Evolutionary conservation across 2,329 filamentous ascomycete genomes (phyloP).

Genomic region (Xylariaceae sp.): DNA sequence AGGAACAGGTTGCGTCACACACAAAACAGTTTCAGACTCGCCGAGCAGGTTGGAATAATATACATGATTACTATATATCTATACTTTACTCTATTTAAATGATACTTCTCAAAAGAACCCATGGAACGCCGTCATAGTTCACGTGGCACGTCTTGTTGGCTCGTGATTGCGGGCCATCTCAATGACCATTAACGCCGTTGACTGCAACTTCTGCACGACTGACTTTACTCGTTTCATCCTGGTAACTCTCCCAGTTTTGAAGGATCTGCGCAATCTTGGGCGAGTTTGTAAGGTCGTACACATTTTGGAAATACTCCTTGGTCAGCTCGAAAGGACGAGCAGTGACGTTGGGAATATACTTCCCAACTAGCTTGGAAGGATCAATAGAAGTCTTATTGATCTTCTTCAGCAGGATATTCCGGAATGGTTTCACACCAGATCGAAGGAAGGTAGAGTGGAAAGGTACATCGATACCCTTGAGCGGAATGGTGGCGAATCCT

Average conservation of each 20-base stretch:
- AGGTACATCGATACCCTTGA: conserved; percentile 95
- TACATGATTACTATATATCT: too few relatives aligned
- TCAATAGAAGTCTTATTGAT: conserved; percentile 99
- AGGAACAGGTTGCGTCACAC: too few relatives aligned
- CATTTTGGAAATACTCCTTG: conserved; percentile 99
- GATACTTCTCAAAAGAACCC: too few relatives aligned
- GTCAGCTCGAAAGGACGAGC: conserved; percentile 92
- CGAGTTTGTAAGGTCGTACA: conserved; percentile 88
- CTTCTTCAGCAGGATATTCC: conserved; percentile 98
- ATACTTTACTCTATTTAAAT: too few relatives aligned
- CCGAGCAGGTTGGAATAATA: too few relatives aligned
- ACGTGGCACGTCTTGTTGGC: too few relatives aligned
- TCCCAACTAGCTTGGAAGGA: conserved; percentile 91
- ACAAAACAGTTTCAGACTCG: too few relatives aligned
- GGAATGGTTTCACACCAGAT: conserved; percentile 98
- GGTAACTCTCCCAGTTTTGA: conserved; percentile 82
- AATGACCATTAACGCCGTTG: conserved; percentile 29
- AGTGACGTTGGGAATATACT: conserved; percentile 99
- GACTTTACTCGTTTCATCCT: conserved; percentile 43
- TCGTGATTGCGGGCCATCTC: too few relatives aligned
- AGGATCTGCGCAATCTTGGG: conserved; percentile 74
- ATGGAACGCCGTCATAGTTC: too few relatives aligned
- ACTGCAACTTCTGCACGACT: conserved; percentile 5
- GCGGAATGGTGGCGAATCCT: conserved; percentile 94
- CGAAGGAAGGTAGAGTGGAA: conserved; percentile 99